Base-by-base conservation (phyloP, 495 filamentous ascomycete species). In the Oidiodendron maius region DNA sequence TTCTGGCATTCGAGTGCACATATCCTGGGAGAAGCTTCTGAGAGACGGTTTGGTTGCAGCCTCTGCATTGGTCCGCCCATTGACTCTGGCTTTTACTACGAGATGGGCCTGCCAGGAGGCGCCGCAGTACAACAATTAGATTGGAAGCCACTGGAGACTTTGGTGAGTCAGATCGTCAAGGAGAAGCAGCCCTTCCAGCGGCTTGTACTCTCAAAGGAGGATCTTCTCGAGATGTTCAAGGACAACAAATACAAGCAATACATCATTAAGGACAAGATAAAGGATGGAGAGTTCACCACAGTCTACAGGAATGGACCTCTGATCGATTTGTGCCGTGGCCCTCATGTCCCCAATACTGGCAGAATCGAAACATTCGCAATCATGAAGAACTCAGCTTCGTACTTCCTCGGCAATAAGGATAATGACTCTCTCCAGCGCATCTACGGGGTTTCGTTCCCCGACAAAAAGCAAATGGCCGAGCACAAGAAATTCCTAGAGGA, bases 191-290 rank as follows among this genome's bases (percentile, higher is more conserved):
- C 82, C 28, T 97, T 98, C 67, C 87, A 97, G 69, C 81, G 94
- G 46, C 72, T 98, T 41, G 81, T 83, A 51, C 74, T 96, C 45
- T 83, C 86, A 34, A 96, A 97, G 66, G 82, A 90, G 51, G 82
- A 96, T 50, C 76, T 97, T 28, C 76, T 87, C 39, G 87, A 95
- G 67, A 97, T 98, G 93, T 98, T 98, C 66, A 74, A 81, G 36
- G 89, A 94, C 70, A 96, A 93, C 72, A 88, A 88, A 60, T 94
- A 90, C 71, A 98, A 98, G 74, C 81, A 94, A 60, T 83, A 95
- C 63, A 89, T 97, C 66, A 96, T 98, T 60, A 84, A 88, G 40
- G 87, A 94, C 70, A 87, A 95, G 64, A 85, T 97, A 42, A 72
- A 80, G 40, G 88, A 94, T 55, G 89, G 87, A 45, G 88, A 90